Conservation (phyloP, 2,329 filamentous ascomycete genomes). For the Tolypocladium endophyticum region DNA sequence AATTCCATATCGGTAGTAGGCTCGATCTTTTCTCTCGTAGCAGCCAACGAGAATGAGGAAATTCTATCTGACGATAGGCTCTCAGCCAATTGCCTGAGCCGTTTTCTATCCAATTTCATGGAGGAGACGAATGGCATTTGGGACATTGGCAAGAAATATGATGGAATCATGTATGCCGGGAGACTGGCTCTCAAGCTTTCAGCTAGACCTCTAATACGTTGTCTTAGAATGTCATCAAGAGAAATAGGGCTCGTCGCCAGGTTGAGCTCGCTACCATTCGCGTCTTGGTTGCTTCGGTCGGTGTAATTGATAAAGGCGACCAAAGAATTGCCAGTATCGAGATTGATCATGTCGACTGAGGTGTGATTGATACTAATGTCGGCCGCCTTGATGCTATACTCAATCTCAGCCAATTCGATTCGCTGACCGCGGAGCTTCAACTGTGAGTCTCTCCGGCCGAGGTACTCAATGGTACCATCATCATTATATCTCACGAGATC, state of each 20-base stretch:
- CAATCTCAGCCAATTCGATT: constrained; percentile 9
- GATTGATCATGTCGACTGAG: neutral
- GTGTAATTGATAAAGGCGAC: neutral
- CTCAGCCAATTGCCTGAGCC: neutral
- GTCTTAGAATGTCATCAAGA: neutral
- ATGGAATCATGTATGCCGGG: neutral
- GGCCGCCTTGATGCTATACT: neutral
- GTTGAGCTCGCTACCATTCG: neutral
- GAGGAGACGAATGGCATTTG: constrained; percentile 8
- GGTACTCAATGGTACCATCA: constrained; percentile 7
- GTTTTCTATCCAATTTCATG: constrained; percentile 7
- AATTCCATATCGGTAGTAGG: neutral
- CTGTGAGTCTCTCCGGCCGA: neutral
- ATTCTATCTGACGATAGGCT: neutral
- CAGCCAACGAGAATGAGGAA: neutral
- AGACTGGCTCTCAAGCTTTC: neutral
- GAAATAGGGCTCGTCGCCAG: neutral
- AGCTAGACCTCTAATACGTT: neutral
- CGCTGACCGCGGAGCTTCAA: constrained; percentile 11
- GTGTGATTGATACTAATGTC: neutral
- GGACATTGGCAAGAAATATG: neutral
- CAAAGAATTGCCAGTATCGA: neutral
- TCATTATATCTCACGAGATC: constrained; percentile 8
- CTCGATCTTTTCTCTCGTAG: neutral
- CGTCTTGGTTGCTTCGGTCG: neutral